Conservation (phyloP, 2,329 filamentous ascomycete species). For the Colletotrichum sp. region DNA sequence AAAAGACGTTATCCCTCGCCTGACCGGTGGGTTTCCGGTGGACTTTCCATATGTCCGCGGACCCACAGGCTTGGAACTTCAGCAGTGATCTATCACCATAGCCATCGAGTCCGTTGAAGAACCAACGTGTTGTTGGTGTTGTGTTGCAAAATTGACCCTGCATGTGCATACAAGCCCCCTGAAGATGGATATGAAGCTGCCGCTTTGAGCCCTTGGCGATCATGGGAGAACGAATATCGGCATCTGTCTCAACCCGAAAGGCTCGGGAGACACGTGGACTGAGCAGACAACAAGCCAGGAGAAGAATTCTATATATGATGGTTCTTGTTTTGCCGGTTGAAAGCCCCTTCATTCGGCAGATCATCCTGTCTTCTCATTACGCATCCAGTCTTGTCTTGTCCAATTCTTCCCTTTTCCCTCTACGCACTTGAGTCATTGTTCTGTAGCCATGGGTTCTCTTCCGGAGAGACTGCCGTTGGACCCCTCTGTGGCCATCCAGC, state of each 20-base stretch:
- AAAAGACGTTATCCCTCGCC: not conserved
- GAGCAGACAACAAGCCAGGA: not conserved
- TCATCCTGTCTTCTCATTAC: not conserved
- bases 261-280: not conserved
- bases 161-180: not conserved
- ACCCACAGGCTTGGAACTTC: not conserved
- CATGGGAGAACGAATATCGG: not conserved
- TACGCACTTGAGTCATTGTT: not conserved
- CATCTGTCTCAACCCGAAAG: not conserved
- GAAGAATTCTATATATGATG: not conserved
- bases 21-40: not conserved
- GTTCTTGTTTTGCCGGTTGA: not conserved
- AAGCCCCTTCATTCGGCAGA: not conserved
- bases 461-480: not conserved
- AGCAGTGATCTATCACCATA: not conserved
- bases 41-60: not conserved
- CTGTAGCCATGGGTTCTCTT: not conserved
- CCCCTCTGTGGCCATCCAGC: not conserved
- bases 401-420: not conserved
- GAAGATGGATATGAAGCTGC: not conserved
- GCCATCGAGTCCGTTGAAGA: not conserved
- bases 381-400: no score
- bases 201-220: not conserved
- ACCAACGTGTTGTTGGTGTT: not conserved
- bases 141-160: not conserved